A percentile compares a stretch with the other conserved stretches of the same genome.
phyloP scores from a whole-genome alignment of 1,139 yeast species.

The Blastobotrys proliferans region DNA sequence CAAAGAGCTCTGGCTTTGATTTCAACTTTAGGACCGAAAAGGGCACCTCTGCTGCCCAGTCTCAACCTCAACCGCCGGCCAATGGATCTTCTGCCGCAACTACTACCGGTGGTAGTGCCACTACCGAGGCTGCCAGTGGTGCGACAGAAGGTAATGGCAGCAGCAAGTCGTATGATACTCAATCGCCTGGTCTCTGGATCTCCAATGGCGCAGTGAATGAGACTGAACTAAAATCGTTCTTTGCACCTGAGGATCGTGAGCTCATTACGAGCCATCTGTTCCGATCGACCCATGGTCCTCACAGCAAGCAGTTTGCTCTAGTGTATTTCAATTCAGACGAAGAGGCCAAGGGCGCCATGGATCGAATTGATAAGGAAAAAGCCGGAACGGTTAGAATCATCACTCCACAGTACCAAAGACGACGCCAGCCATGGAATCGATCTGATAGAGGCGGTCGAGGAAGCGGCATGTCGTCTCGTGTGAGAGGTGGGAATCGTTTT shows the following conservation, averaged over 20 bases:
- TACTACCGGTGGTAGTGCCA: neutral
- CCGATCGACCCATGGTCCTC: conserved; percentile 25
- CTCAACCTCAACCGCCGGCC: neutral
- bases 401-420: conserved; percentile 3
- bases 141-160: conserved; percentile 6
- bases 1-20: conserved; percentile 47
- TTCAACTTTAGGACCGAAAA: conserved; percentile 40
- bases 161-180: conserved; percentile 1
- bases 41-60: conserved; percentile 10
- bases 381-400: conserved; percentile 30
- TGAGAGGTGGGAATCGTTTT: neutral
- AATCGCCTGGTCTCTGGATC: conserved; percentile 38
- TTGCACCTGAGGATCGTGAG: conserved; percentile 33
- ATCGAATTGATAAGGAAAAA: conserved; percentile 32
- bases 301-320: conserved; percentile 34
- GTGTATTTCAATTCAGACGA: conserved; percentile 37
- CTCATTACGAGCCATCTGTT: conserved; percentile 32
- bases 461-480: conserved; percentile 5
- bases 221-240: conserved; percentile 32
- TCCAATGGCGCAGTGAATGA: conserved; percentile 35
- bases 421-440: conserved; percentile 14
- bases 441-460: conserved; percentile 15
- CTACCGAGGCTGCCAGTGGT: neutral
- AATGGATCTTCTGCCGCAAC: neutral
- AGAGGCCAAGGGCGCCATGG: conserved; percentile 35